phyloP scores from a whole-genome alignment of 2,329 filamentous ascomycete species.

The Venturia carpophila region DNA sequence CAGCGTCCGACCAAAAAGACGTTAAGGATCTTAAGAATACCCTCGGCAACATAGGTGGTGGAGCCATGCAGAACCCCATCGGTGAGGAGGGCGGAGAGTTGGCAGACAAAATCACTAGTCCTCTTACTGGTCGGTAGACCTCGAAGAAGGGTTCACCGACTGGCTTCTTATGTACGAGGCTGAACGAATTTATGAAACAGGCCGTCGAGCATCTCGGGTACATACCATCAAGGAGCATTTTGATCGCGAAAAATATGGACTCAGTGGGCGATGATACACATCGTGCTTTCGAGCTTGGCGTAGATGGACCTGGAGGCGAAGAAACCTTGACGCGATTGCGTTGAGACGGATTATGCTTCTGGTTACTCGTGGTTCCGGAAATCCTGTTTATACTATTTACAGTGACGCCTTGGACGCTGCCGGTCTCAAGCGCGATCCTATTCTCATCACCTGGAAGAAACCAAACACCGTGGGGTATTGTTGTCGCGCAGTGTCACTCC shows the following conservation, averaged over 20 bases:
- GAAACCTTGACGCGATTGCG: neutral
- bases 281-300: neutral
- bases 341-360: neutral
- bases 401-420: neutral
- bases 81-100: constrained; percentile 24
- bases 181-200: neutral
- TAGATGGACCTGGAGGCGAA: neutral
- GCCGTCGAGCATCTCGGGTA: neutral
- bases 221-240: neutral
- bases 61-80: constrained; percentile 31
- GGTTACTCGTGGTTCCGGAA: neutral
- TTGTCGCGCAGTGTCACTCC: neutral
- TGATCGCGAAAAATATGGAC: neutral
- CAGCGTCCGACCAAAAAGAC: constrained; percentile 29
- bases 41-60: constrained; percentile 27
- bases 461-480: neutral
- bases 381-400: too few species aligned
- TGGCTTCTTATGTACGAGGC: neutral
- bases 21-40: constrained; percentile 30
- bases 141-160: neutral
- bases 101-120: constrained; percentile 19
- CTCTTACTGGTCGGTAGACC: constrained; percentile 19
- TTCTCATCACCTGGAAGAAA: neutral
- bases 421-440: neutral
- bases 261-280: neutral